Base-by-base conservation (phyloP, 2,329 filamentous ascomycete genomes). In the Berkeleyomyces basicola region DNA sequence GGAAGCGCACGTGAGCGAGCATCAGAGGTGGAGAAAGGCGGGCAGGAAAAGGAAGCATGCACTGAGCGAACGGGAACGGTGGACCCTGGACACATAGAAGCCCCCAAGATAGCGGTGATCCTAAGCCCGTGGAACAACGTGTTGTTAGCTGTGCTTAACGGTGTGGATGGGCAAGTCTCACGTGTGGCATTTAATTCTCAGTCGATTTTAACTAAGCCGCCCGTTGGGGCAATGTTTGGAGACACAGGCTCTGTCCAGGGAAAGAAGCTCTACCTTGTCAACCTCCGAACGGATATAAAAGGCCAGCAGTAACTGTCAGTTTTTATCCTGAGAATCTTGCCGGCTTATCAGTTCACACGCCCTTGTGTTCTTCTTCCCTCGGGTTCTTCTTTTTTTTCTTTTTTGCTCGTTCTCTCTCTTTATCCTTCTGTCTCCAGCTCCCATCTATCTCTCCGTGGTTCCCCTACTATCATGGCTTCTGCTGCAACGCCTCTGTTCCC, bases 401-500 rank as follows among this genome's bases (percentile, higher is more conserved):
- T 55, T 9, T 37, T 55, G 11, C n/a, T 59, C 6, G 16, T 33
- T 37, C 44, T 3, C 10, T 55, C 36, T 39, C 49, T 23, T 23
- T 47, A 47, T 47, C 23, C 44, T 47, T 47, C 44, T 7, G 7
- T 53, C 49, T 10, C 51, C 33, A 39, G 33, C 11, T 0, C 4
- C 16, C 14, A 16, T 2, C 31, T 10, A 14, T 53, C 49, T 67
- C 31, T 65, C 65, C 64, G 57, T 64, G 58, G 4, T n/a, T 3
- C 59, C 36, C 14, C 43, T 23, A 11, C 58, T 43, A 11, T 40
- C 42, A 16, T 70, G 72, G 51, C 63, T 7, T 64, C 59, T 31
- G 36, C 51, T 49, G 70, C 72, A 42, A 73, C 71, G 67, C 68
- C 72, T 31, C 77, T 79, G 67, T 72, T 76, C 66, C 68, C 72